phyloP scores from a whole-genome alignment of 805 yeast genomes.

The Teunomyces pallodes region DNA sequence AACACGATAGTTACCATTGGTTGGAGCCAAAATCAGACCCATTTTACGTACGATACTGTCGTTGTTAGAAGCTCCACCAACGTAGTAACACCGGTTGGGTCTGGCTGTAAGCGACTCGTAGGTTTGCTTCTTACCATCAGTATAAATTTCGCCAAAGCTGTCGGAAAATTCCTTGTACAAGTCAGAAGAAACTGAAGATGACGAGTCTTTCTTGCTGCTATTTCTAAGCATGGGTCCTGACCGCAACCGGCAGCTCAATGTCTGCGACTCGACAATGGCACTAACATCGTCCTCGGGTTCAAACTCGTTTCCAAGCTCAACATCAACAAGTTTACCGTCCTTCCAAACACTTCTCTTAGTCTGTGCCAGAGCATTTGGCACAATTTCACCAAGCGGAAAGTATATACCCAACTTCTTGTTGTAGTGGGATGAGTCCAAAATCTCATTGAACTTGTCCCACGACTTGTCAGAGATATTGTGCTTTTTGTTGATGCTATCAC shows the following conservation, averaged over 20 bases:
- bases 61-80: slow-evolving; percentile 86
- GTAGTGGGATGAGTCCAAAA: slow-evolving; percentile 42
- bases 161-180: slow-evolving; percentile 25
- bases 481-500: slow-evolving; percentile 58
- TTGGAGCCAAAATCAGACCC: slow-evolving; percentile 68
- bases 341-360: slow-evolving; percentile 50
- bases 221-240: slow-evolving; percentile 70
- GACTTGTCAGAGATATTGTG: slow-evolving; percentile 30
- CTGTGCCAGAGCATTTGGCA: slow-evolving; percentile 74
- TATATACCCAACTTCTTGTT: slow-evolving; percentile 66
- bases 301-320: slow-evolving; percentile 27
- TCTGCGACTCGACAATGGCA: slow-evolving; percentile 83
- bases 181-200: background rate
- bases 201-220: slow-evolving; percentile 1
- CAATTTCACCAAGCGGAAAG: slow-evolving; percentile 88
- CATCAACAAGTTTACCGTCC: slow-evolving; percentile 21
- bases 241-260: slow-evolving; percentile 77
- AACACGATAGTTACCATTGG: slow-evolving; percentile 62
- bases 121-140: slow-evolving; percentile 51
- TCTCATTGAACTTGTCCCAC: slow-evolving; percentile 64
- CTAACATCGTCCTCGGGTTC: slow-evolving; percentile 62
- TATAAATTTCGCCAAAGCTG: slow-evolving; percentile 41
- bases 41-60: slow-evolving; percentile 63
- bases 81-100: slow-evolving; percentile 74
- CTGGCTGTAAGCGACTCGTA: slow-evolving; percentile 43